A percentile compares a stretch with the other conserved stretches of the same genome.
Evolutionary conservation across 2,329 filamentous ascomycete species (phyloP).

Genomic region (Septoria petroselini): DNA sequence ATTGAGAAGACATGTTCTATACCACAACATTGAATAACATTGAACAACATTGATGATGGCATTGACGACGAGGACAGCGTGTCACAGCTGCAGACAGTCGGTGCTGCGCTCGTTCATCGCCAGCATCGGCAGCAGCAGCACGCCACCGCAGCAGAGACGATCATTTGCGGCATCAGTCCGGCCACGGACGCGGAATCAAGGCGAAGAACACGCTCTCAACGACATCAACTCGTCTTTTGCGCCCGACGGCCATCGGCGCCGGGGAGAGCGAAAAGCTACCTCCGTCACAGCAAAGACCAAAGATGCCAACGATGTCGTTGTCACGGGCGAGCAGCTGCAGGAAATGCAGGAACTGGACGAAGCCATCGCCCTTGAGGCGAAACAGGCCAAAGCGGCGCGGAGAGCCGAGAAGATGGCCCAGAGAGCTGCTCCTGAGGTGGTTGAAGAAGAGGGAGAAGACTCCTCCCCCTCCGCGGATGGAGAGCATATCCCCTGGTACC

Average conservation of each 20-base stretch:
- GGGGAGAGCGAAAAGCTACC: not conserved
- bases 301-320: conserved; percentile 1
- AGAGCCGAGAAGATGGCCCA: not conserved
- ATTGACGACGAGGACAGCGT: conserved; percentile 21
- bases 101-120: conserved; percentile 34
- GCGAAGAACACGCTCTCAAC: conserved; percentile 24
- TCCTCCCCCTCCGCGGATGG: not conserved
- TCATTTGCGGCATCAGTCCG: conserved; percentile 24
- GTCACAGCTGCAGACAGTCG: conserved; percentile 30
- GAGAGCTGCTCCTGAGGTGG: not conserved
- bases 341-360: conserved; percentile 14
- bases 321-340: conserved; percentile 9
- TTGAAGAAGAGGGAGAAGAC: not conserved
- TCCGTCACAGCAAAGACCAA: not conserved
- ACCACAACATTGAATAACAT: too few species aligned
- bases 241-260: too few species aligned
- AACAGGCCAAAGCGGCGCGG: conserved; percentile 1
- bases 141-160: conserved; percentile 17
- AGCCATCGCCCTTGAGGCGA: conserved; percentile 3
- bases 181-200: conserved; percentile 21
- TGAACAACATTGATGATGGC: conserved; percentile 14
- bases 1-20: too few species aligned
- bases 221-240: too few species aligned
- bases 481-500: conserved; percentile 70
- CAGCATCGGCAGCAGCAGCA: conserved; percentile 25